Percentiles rank a stretch among this genome's conserved stretches.
Evolutionary conservation across 805 yeast species (phyloP).

Genomic region (Candida maesae): DNA sequence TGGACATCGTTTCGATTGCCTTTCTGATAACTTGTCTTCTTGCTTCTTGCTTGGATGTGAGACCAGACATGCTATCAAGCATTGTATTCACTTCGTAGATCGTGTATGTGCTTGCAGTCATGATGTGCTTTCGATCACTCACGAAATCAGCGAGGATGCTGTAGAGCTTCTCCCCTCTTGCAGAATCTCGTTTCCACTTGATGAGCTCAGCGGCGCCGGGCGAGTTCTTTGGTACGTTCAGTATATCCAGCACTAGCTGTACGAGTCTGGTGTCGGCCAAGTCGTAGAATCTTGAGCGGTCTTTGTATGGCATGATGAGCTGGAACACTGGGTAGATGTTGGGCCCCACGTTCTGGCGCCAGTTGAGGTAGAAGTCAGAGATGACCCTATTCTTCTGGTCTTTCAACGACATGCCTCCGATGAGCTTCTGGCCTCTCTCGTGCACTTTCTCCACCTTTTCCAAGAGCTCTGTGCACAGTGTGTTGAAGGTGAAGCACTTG

Average conservation of each 20-base stretch:
- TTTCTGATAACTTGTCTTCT: constrained; percentile 44
- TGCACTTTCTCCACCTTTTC: too few relatives aligned
- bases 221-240: constrained; percentile 57
- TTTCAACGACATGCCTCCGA: neutral
- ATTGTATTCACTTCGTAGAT: constrained; percentile 47
- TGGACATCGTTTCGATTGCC: constrained; percentile 51
- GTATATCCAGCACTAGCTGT: constrained; percentile 43
- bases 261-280: constrained; percentile 64
- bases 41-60: constrained; percentile 23
- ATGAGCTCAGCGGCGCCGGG: constrained; percentile 50
- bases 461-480: neutral
- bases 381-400: constrained; percentile 25
- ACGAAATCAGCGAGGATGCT: constrained; percentile 47
- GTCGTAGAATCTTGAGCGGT: constrained; percentile 52
- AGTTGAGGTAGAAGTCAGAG: constrained; percentile 40
- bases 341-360: constrained; percentile 53
- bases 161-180: constrained; percentile 38
- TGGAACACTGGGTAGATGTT: constrained; percentile 67
- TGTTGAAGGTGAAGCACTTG: neutral
- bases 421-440: too few relatives aligned
- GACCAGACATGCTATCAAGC: constrained; percentile 42
- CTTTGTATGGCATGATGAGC: constrained; percentile 60
- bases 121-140: constrained; percentile 39
- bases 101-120: constrained; percentile 33
- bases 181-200: constrained; percentile 40